Percentiles rank a stretch among this genome's conserved stretches.
These are phyloP conservation scores for Tulasnella sp. DNA, from an alignment of 768 basidiomycete genomes.

Conservation along the genomic window DNA sequence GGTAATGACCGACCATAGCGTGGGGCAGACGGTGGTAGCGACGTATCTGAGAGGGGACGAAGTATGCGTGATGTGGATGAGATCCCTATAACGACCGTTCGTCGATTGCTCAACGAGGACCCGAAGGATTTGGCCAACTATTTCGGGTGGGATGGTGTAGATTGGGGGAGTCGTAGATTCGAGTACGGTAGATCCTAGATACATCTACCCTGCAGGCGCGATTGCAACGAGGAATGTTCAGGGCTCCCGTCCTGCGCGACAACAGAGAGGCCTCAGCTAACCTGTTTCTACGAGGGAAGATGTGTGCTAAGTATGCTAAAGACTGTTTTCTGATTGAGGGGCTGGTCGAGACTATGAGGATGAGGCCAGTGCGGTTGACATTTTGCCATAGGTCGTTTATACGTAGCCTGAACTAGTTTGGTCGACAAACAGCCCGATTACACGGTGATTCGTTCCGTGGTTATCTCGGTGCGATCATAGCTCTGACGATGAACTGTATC, in stretches of 20 bases:
- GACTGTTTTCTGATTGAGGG: too few species aligned
- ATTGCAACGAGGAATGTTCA: not conserved
- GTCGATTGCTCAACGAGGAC: not conserved
- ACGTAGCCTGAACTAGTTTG: too few species aligned
- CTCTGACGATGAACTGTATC: not conserved
- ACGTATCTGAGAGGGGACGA: not conserved
- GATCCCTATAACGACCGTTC: not conserved
- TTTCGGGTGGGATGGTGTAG: slow-evolving; percentile 7
- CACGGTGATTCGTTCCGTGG: not conserved
- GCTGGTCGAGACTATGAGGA: too few species aligned
- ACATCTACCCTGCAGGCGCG: not conserved
- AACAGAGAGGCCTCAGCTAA: too few species aligned
- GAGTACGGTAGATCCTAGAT: not conserved
- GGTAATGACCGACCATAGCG: slow-evolving; percentile 11
- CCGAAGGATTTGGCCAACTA: not conserved
- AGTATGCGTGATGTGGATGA: slow-evolving; percentile 11
- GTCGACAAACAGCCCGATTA: not conserved
- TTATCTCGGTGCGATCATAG: not conserved
- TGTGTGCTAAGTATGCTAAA: too few species aligned
- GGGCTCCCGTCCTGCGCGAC: too few species aligned
- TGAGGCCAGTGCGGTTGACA: too few species aligned
- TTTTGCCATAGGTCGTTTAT: too few species aligned
- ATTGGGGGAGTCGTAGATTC: not conserved
- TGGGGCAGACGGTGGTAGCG: not conserved
- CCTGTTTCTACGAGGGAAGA: too few species aligned